Base-by-base conservation (phyloP, 2,329 filamentous ascomycete genomes). In the Diaporthe amygdali region DNA sequence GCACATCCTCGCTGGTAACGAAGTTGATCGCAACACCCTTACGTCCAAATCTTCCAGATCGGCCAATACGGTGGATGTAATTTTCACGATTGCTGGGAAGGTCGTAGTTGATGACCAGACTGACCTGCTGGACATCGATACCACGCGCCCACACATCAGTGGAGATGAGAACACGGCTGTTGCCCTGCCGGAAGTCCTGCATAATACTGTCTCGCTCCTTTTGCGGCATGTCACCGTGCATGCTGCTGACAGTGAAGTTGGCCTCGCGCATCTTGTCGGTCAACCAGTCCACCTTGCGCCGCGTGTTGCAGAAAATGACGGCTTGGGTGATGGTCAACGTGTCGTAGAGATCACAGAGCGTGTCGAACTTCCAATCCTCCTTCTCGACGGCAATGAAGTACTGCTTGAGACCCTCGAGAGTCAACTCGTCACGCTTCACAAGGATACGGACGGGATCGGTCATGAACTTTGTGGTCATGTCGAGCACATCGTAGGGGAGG, bases 11-110 rank as follows among this genome's bases (percentile, higher is more conserved):
- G 80, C 95, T 94, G 74, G 96, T 98, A 84, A 99, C 96, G 84
- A 99, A 99, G 94, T 99, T 99, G 91, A 99, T 99, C 81, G 96
- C 96, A 84, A 99, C 96, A 93, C 96, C 96, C 93, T 99, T 99
- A 86, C 96, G 95, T 86, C 96, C 96, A 89, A 99, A 99, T 89
- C 96, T 95, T 88, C 96, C 96, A 88, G 95, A 95, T 92, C 96
- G 96, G 91, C 96, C 96, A 82, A 99, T 99, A 84, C 96, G 94
- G 88, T 99, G 96, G 82, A 99, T 99, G 91, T 99, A 99, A 91
- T 98, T 99, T 89, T 99, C 96, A 81, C 96, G 95, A 91, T 98
- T 98, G 86, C 95, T 94, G 77, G 96, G 96, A 70, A 99, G 89
- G 84, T 99, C 96, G 88, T 99, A 99, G 92, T 99, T 99, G 91